A percentile compares a stretch with the other conserved stretches of the same genome.
Conservation (phyloP, 345 rosid species). For the Gossypium anomalum region DNA sequence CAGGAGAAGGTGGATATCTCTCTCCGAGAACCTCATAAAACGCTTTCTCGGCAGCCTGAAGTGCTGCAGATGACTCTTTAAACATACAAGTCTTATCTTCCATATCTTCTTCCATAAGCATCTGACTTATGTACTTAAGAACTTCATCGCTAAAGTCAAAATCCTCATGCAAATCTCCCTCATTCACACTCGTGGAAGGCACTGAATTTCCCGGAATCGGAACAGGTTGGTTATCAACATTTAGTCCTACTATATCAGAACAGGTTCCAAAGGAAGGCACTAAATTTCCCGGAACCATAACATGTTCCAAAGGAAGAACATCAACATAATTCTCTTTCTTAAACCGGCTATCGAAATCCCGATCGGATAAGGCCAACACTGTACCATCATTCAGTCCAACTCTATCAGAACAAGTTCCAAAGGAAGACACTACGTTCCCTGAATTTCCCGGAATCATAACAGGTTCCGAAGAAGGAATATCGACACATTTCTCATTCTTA, state of each 20-base stretch:
- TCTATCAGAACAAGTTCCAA: neutral
- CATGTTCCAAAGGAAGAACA: slow-evolving; percentile 19
- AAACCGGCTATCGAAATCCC: slow-evolving; percentile 16
- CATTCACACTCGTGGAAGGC: slow-evolving; percentile 7
- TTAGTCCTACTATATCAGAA: too few species aligned
- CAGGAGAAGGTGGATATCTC: slow-evolving; percentile 39
- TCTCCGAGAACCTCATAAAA: slow-evolving; percentile 58
- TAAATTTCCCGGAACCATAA: neutral
- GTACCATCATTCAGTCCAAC: slow-evolving; percentile 20
- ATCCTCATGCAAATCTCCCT: slow-evolving; percentile 35
- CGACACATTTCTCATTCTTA: slow-evolving; percentile 13
- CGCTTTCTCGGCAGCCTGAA: slow-evolving; percentile 57
- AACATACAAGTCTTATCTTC: slow-evolving; percentile 49
- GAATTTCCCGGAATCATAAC: neutral
- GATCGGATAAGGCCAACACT: slow-evolving; percentile 13
- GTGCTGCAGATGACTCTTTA: slow-evolving; percentile 55
- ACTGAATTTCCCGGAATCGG: neutral
- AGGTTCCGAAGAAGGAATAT: slow-evolving; percentile 20
- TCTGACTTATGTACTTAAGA: slow-evolving; percentile 47
- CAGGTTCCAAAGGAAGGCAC: neutral
- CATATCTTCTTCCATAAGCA: slow-evolving; percentile 66
- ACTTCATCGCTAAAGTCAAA: slow-evolving; percentile 52
- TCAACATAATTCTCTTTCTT: slow-evolving; percentile 13
- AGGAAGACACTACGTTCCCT: neutral
- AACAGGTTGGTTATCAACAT: neutral